A percentile compares a stretch with the other conserved stretches of the same genome.
phyloP scores from a whole-genome alignment of 805 yeast genomes.

The Candida andamanensis region DNA sequence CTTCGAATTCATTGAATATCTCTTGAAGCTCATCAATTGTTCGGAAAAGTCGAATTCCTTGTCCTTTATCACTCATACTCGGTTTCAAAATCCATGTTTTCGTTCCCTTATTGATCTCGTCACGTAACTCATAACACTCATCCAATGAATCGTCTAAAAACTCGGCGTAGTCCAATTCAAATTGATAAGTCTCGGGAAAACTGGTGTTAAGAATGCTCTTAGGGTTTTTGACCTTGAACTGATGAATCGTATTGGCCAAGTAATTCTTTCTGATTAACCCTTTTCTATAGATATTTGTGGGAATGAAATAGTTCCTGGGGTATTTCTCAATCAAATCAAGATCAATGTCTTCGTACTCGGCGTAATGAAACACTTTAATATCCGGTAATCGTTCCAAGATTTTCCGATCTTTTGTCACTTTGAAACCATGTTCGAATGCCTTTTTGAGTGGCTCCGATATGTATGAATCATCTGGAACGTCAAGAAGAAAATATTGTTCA shows the following conservation, averaged over 20 bases:
- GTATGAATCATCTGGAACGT: constrained; percentile 36
- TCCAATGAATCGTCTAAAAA: constrained; percentile 91
- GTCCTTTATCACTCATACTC: constrained; percentile 95
- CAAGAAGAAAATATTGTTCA: constrained; percentile 22
- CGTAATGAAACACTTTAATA: constrained; percentile 61
- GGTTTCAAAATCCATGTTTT: constrained; percentile 90
- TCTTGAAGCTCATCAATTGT: constrained; percentile 75
- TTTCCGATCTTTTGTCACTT: constrained; percentile 17
- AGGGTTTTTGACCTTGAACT: constrained; percentile 72
- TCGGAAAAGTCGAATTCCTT: constrained; percentile 82
- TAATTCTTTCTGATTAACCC: constrained; percentile 89
- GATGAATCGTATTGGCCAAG: constrained; percentile 76
- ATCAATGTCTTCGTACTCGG: constrained; percentile 85
- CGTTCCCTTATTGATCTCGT: constrained; percentile 59
- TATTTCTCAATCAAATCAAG: constrained; percentile 54
- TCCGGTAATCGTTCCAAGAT: constrained; percentile 13
- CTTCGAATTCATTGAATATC: constrained; percentile 84
- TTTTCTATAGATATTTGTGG: constrained; percentile 83
- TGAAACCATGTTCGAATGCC: constrained; percentile 25
- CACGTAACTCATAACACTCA: constrained; percentile 83
- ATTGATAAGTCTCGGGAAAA: constrained; percentile 68
- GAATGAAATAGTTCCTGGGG: constrained; percentile 51
- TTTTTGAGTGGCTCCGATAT: constrained; percentile 36
- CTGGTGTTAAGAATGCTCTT: constrained; percentile 52
- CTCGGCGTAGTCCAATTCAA: constrained; percentile 94